Evolutionary conservation across 495 filamentous ascomycete species (phyloP).

Genomic region (Xylaria palmicola): DNA sequence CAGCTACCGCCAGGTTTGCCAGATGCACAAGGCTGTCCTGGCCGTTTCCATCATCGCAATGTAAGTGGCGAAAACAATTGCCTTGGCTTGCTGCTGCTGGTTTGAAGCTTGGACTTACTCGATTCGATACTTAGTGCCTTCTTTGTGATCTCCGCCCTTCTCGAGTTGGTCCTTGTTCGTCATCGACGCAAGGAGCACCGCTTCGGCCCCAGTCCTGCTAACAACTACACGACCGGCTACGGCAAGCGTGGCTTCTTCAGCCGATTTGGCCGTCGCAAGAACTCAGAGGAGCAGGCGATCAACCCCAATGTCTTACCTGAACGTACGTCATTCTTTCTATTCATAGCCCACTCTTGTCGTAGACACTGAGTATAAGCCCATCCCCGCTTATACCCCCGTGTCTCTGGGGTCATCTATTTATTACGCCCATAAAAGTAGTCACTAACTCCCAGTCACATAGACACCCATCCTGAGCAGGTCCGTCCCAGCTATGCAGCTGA

Average conservation of each 20-base stretch:
- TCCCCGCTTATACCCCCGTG: too few species aligned
- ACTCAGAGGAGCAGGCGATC: conserved; percentile 13
- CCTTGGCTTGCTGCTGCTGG: neutral
- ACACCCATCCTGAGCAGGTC: conserved; percentile 40
- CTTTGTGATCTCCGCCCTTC: conserved; percentile 62
- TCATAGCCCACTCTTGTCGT: neutral
- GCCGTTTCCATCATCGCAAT: conserved; percentile 74
- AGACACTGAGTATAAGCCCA: neutral
- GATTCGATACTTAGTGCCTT: conserved; percentile 52
- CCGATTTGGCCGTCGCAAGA: conserved; percentile 30
- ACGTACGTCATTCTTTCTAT: conserved; percentile 17
- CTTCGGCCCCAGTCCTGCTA: conserved; percentile 73
- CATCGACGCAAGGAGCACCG: conserved; percentile 76
- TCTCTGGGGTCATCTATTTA: neutral
- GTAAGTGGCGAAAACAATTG: conserved; percentile 51
- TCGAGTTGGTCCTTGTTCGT: conserved; percentile 63
- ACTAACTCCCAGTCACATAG: neutral
- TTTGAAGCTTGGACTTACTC: conserved; percentile 11
- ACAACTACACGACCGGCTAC: conserved; percentile 73
- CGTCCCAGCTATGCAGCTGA: conserved; percentile 44
- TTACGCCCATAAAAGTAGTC: neutral
- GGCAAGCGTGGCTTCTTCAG: conserved; percentile 36
- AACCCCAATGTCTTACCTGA: conserved; percentile 37
- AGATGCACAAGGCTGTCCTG: conserved; percentile 68
- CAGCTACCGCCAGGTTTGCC: conserved; percentile 59